Evolutionary conservation across 75 land plant genomes (phyloP).

Genomic region (Adiantum capillusveneris): DNA sequence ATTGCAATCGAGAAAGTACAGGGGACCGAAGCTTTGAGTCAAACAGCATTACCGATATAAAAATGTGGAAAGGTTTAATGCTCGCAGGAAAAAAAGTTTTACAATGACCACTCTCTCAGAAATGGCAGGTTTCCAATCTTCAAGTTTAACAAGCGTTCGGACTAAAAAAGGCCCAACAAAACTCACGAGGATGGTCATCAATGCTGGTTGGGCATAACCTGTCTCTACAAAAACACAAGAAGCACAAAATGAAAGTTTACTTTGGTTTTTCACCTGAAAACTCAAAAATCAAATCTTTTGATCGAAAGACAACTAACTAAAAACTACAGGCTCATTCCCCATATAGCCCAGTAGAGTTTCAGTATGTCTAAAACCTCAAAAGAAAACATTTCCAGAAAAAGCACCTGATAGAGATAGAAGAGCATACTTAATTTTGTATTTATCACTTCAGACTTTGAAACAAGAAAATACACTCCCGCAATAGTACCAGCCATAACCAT

Average conservation of each 20-base stretch:
- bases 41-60: constrained; percentile 10
- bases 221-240: constrained; percentile 1
- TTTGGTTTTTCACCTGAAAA: too few species aligned
- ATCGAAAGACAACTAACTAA: too few species aligned
- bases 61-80: constrained; percentile 15
- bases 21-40: too few species aligned
- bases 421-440: constrained; percentile 11
- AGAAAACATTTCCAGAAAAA: too few species aligned
- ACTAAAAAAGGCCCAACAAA: constrained; percentile 13
- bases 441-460: constrained; percentile 4
- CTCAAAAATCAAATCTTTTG: too few species aligned
- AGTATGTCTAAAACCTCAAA: too few species aligned
- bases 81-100: constrained; percentile 16
- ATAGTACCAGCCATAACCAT: constrained; percentile 12
- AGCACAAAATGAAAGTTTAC: too few species aligned
- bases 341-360: too few species aligned
- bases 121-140: constrained; percentile 16
- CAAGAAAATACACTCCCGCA: constrained; percentile 8
- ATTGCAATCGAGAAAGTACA: too few species aligned
- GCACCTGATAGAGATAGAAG: too few species aligned
- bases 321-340: too few species aligned
- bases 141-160: constrained; percentile 6
- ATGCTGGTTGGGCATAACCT: constrained; percentile 9
- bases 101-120: constrained; percentile 16
- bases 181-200: constrained; percentile 9